Percentiles rank a stretch among this genome's conserved stretches.
Evolutionary conservation across 2,329 filamentous ascomycete genomes (phyloP).

Genomic region (Penicillium rolfsii): DNA sequence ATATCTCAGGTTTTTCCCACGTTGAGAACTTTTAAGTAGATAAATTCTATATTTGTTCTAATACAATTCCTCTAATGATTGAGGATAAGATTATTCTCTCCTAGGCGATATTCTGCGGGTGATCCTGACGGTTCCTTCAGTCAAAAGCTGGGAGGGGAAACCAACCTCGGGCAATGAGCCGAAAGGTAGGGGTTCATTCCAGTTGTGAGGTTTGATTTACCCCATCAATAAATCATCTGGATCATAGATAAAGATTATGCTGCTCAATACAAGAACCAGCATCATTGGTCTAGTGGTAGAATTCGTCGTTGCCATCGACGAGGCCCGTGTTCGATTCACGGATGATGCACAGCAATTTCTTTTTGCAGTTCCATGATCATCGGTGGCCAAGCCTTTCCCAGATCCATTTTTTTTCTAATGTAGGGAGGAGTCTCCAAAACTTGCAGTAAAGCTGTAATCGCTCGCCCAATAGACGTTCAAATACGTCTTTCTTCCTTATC

Average conservation of each 20-base stretch:
- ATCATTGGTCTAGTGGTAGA: constrained; percentile 53
- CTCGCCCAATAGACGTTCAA: constrained; percentile 65
- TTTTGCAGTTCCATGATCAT: not conserved
- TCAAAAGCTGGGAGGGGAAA: not conserved
- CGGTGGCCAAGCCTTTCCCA: not conserved
- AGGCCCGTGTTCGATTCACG: constrained; percentile 53
- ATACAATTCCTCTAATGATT: too few species aligned
- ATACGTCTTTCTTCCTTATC: constrained; percentile 89
- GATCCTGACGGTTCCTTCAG: not conserved
- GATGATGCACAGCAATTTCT: constrained; percentile 34
- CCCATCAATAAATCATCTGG: too few species aligned
- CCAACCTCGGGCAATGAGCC: too few species aligned
- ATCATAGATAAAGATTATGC: too few species aligned
- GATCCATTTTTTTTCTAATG: not conserved
- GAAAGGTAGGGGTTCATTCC: too few species aligned
- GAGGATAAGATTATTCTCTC: too few species aligned
- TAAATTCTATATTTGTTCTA: too few species aligned
- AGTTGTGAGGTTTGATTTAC: too few species aligned
- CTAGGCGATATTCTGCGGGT: too few species aligned
- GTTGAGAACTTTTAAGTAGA: too few species aligned
- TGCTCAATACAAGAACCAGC: constrained; percentile 28
- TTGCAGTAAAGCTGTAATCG: not conserved
- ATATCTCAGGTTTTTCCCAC: too few species aligned
- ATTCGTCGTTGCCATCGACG: constrained; percentile 52
- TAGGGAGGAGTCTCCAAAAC: not conserved